Evolutionary conservation across 345 rosid genomes (phyloP).

Genomic region (Acer negundo): DNA sequence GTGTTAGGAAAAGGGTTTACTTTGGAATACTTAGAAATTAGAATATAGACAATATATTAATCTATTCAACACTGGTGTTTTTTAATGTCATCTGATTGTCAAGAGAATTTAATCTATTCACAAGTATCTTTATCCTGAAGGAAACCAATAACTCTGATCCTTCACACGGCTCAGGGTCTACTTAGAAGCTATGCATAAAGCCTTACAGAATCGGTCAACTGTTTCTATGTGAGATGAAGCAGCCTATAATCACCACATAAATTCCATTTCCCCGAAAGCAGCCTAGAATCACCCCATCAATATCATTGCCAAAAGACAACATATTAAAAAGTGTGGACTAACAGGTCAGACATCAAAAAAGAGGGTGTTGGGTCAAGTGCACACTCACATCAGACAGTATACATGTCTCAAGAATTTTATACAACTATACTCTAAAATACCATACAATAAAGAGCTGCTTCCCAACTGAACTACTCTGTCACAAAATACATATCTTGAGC

Average conservation of each 20-base stretch:
- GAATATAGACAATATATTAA: not conserved
- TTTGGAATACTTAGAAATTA: slow-evolving; percentile 3
- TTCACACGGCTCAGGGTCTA: not conserved
- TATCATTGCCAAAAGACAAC: not conserved
- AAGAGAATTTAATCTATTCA: not conserved
- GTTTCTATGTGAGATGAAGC: not conserved
- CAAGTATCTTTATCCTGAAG: not conserved
- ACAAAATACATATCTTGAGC: not conserved
- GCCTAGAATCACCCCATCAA: not conserved
- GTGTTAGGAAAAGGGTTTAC: not conserved
- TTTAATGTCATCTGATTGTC: not conserved
- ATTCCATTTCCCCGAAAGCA: not conserved
- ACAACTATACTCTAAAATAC: not conserved
- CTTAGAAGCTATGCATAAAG: not conserved
- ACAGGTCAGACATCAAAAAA: not conserved
- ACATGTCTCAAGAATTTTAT: not conserved
- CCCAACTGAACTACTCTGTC: not conserved
- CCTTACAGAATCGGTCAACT: not conserved
- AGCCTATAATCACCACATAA: not conserved
- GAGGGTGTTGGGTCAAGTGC: not conserved
- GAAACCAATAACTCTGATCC: not conserved
- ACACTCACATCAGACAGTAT: not conserved
- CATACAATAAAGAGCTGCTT: not conserved
- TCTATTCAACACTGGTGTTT: not conserved
- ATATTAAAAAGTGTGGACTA: not conserved